Conservation (phyloP, 148 eudicot genomes). For the Spergularia marina region DNA sequence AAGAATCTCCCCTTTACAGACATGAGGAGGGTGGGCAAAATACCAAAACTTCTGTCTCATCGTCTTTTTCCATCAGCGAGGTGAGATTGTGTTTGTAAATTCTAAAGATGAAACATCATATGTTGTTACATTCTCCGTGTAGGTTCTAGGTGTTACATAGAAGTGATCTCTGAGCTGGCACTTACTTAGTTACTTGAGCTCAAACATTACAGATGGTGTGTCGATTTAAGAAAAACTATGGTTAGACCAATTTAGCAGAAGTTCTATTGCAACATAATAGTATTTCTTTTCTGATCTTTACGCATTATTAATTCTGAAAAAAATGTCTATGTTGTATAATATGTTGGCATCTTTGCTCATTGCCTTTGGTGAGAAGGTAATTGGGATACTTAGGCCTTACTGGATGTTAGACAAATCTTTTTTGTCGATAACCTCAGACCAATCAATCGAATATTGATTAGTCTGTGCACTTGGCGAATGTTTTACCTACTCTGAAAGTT, state of each 20-base stretch:
- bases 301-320: background rate
- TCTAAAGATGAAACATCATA: background rate
- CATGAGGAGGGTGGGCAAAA: constrained; percentile 97
- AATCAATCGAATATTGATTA: too few species aligned
- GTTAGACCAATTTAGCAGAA: background rate
- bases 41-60: constrained; percentile 90
- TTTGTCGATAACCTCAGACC: too few species aligned
- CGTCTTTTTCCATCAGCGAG: constrained; percentile 91
- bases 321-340: background rate
- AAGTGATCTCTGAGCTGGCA: background rate
- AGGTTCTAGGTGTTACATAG: background rate
- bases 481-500: too few species aligned
- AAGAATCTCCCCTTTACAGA: constrained; percentile 86
- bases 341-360: background rate
- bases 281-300: background rate
- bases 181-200: background rate
- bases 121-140: constrained; percentile 2
- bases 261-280: background rate
- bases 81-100: constrained; percentile 40
- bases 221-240: background rate
- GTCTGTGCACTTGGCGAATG: background rate
- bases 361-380: background rate
- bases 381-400: background rate
- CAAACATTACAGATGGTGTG: background rate
- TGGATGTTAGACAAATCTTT: too few species aligned